Conservation (phyloP, 2,329 filamentous ascomycete genomes). For the Chaetomium globosum region DNA sequence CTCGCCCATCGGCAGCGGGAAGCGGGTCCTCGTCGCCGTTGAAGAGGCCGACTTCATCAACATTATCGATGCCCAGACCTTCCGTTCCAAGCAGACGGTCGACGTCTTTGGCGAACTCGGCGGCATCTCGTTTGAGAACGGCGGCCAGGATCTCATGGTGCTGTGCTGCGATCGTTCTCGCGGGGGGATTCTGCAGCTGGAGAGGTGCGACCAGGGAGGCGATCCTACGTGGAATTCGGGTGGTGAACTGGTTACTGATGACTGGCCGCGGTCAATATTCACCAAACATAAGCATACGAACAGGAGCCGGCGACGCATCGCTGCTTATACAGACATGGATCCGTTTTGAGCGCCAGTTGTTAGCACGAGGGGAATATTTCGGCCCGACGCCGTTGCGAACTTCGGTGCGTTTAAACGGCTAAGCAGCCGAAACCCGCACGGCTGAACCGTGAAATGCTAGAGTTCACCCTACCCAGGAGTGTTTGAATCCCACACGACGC, state of each 20-base stretch:
- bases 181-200: constrained; percentile 68
- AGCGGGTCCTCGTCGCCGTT: constrained; percentile 67
- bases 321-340: constrained; percentile 31
- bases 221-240: constrained; percentile 41
- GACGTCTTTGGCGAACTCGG: constrained; percentile 77
- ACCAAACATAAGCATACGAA: constrained; percentile 31
- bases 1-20: constrained; percentile 69
- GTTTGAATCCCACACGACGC: neutral
- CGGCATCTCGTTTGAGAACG: constrained; percentile 67
- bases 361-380: neutral
- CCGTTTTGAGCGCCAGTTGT: constrained; percentile 36
- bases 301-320: constrained; percentile 30
- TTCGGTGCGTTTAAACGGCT: no score
- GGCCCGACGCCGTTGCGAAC: no score
- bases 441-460: no score
- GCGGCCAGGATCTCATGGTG: constrained; percentile 68
- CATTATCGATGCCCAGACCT: constrained; percentile 69
- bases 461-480: neutral
- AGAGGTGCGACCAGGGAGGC: constrained; percentile 47
- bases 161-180: constrained; percentile 67
- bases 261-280: constrained; percentile 38
- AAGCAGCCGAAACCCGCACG: neutral
- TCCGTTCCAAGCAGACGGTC: constrained; percentile 66
- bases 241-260: constrained; percentile 28
- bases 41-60: constrained; percentile 76